Base-by-base conservation (phyloP, 2,329 filamentous ascomycete genomes). In the Colletotrichum abscissum region DNA sequence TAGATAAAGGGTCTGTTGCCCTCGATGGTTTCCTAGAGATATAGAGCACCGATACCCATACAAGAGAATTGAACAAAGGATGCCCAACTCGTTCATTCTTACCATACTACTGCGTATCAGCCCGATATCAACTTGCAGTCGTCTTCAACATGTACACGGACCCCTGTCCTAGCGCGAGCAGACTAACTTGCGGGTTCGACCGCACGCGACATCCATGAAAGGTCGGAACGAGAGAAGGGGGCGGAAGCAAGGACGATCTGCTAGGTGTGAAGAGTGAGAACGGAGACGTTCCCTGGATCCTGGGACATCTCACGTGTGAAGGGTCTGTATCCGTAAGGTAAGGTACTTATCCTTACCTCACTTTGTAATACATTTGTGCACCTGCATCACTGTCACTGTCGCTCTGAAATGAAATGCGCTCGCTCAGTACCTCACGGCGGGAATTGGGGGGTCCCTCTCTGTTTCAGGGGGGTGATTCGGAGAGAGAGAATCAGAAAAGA, bases 161-260 rank as follows among this genome's bases (percentile, higher is more conserved):
- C 56, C 71, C 62, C 38, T 60, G 49, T 55, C 56, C 67, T 30
- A 52, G 66, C 46, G 46, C 4, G 58, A 38, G 42, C 11, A 22
- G 64, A 54, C 24, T 63, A 59, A n/a, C 42, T 30, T 35, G 52
- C 71, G 71, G 71, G 71, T 73, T 70, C 71, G 62, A 66, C 67
- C 71, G 71, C 67, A 71, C 33, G 46, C 35, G 26, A 35, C 56
- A 71, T 71, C 67, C 71, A 62, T 70, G 56, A 30, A 30, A 26
- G 5, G 24, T 35, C 33, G 12, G 4, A 26, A 22, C 49, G 30
- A 62, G 42, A 62, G 56, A 28, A 16, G 5, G 30, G 62, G 52
- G 42, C 14, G 33, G 67, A 69, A 63, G 66, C 49, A 24, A 58
- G 22, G 76, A 67, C 49, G 65, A 76, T 65, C 72, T 76, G 67